phyloP scores from a whole-genome alignment of 1,284 basidiomycete species.

The Ganoderma meredithae region DNA sequence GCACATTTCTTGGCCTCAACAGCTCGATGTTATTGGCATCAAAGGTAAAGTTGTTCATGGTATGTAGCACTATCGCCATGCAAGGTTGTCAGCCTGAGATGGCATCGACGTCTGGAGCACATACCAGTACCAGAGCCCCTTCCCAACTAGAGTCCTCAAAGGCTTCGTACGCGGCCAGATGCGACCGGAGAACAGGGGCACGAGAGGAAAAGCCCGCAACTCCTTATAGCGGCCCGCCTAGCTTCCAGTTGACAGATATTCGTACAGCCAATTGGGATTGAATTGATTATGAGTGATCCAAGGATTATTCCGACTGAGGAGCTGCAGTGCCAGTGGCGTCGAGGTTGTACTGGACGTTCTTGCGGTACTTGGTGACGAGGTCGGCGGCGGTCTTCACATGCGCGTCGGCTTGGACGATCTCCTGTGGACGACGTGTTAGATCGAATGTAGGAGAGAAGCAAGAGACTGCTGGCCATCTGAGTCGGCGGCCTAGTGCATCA shows the following conservation, averaged over 20 bases:
- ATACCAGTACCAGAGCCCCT: too few species aligned
- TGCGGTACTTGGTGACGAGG: conserved; percentile 80
- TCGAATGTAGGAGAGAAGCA: not conserved
- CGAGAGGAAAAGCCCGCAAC: too few species aligned
- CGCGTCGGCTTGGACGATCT: conserved; percentile 74
- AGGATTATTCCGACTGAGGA: not conserved
- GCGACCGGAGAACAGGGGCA: too few species aligned
- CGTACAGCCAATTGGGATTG: too few species aligned
- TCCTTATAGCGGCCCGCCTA: too few species aligned
- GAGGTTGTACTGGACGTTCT: conserved; percentile 88
- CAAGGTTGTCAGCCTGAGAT: not conserved
- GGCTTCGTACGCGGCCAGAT: too few species aligned
- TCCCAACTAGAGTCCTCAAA: too few species aligned
- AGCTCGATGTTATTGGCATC: too few species aligned
- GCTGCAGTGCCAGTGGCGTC: conserved; percentile 58
- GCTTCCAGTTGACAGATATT: too few species aligned
- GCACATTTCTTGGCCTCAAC: too few species aligned
- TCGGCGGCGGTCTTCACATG: conserved; percentile 80
- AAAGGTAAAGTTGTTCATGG: too few species aligned
- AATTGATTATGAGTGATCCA: not conserved
- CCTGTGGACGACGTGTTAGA: conserved; percentile 47
- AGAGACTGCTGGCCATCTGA: not conserved
- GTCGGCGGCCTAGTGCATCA: not conserved
- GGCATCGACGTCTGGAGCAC: too few species aligned
- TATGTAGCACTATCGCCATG: not conserved